Conservation (phyloP, 805 yeast genomes). For the Barnettozyma botsteinii region DNA sequence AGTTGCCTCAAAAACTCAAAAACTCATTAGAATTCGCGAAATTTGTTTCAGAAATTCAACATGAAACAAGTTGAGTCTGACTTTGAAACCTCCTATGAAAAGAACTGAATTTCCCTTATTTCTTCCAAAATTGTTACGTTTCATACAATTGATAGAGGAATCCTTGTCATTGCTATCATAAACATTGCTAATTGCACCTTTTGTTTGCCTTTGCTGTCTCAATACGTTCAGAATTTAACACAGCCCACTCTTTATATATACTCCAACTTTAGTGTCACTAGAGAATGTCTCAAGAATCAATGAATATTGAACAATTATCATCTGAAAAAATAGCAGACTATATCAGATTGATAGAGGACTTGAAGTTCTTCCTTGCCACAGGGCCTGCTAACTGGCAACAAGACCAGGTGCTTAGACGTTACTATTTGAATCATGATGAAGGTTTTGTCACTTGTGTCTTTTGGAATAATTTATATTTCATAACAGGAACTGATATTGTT, state of each 20-base stretch:
- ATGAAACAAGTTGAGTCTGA: conserved; percentile 6
- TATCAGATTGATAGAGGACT: conserved; percentile 60
- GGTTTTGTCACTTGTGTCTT: conserved; percentile 88
- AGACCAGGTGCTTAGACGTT: conserved; percentile 80
- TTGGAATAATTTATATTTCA: conserved; percentile 85
- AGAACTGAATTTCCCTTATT: not conserved
- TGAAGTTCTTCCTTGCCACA: conserved; percentile 81
- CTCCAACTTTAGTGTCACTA: not conserved
- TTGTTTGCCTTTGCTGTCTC: too few relatives aligned
- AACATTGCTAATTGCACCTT: not conserved
- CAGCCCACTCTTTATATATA: too few relatives aligned
- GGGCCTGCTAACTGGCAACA: conserved; percentile 95
- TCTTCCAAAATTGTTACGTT: not conserved
- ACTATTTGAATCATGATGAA: conserved; percentile 80
- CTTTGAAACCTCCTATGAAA: not conserved
- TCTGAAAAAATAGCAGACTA: conserved; percentile 40
- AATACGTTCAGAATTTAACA: too few relatives aligned
- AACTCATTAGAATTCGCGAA: not conserved
- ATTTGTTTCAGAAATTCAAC: conserved; percentile 6
- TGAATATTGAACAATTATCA: not conserved
- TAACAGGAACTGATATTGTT: conserved; percentile 95
- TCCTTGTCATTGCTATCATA: too few relatives aligned
- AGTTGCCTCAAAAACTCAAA: conserved; percentile 8
- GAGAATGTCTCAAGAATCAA: not conserved
- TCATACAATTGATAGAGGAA: not conserved